A percentile compares a stretch with the other conserved stretches of the same genome.
Conservation (phyloP, 2,329 filamentous ascomycete species). For the Nectriaceae sp. region DNA sequence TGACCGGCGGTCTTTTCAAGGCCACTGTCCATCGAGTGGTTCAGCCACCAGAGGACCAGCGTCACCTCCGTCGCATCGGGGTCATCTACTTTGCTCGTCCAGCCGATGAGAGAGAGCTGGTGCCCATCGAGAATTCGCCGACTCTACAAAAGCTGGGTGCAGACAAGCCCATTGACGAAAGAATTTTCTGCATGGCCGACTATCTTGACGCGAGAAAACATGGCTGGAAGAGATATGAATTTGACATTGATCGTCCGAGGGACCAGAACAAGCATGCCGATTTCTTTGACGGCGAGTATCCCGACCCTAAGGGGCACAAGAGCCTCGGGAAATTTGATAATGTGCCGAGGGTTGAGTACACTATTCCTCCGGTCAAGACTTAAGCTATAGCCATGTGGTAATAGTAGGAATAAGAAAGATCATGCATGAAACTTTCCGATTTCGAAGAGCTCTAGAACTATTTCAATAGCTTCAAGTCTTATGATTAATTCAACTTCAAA, state of each 20-base stretch:
- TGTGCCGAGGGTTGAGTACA: constrained; percentile 8
- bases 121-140: constrained; percentile 36
- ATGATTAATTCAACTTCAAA: no score
- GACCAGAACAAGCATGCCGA: constrained; percentile 12
- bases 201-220: constrained; percentile 33
- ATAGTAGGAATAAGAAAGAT: no score
- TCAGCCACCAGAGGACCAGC: constrained; percentile 44
- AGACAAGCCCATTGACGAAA: constrained; percentile 31
- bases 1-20: constrained; percentile 48
- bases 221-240: constrained; percentile 31
- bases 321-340: constrained; percentile 14
- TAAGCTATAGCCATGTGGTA: no score
- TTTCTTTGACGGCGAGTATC: constrained; percentile 13
- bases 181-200: constrained; percentile 29
- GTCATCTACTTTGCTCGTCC: constrained; percentile 44
- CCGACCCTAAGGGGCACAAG: constrained; percentile 9
- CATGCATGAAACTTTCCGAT: no score
- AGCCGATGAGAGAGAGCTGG: constrained; percentile 38
- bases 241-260: constrained; percentile 26
- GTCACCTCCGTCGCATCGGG: constrained; percentile 47
- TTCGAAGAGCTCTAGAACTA: no score
- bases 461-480: no score
- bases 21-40: constrained; percentile 47
- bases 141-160: constrained; percentile 32
- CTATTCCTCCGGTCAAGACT: constrained; percentile 8